These are phyloP conservation scores for Gardenia jasminoides DNA, from an alignment of 257 asterid genomes.

Conservation along the genomic window DNA sequence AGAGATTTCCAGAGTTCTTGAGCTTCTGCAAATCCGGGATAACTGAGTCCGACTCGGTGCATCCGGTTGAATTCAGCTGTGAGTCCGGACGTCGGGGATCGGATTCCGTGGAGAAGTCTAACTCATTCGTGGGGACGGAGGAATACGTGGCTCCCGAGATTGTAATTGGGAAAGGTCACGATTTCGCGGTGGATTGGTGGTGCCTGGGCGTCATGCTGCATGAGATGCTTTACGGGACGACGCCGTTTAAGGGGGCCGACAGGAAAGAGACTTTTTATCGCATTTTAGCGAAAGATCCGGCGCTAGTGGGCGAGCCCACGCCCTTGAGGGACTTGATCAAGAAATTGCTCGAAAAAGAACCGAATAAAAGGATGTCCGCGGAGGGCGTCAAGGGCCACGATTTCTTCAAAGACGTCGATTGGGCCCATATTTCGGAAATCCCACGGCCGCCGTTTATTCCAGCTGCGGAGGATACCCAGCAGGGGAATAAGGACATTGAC, in stretches of 20 bases:
- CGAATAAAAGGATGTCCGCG: constrained; percentile 49
- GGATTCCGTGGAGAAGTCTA: constrained; percentile 55
- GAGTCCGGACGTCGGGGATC: constrained; percentile 37
- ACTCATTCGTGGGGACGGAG: constrained; percentile 96
- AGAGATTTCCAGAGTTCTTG: constrained; percentile 22
- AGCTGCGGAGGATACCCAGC: constrained; percentile 42
- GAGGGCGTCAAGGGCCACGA: constrained; percentile 58
- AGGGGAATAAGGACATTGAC: constrained; percentile 51
- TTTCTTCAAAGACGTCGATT: constrained; percentile 60
- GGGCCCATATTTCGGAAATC: constrained; percentile 63
- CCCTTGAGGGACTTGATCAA: constrained; percentile 77
- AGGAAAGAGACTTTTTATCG: constrained; percentile 74
- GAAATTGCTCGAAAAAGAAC: constrained; percentile 79
- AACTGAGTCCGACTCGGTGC: constrained; percentile 43
- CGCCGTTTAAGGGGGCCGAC: constrained; percentile 77
- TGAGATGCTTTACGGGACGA: constrained; percentile 89
- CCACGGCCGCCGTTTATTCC: constrained; percentile 92
- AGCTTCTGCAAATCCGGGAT: constrained; percentile 44
- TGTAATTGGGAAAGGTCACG: constrained; percentile 79
- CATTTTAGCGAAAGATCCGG: constrained; percentile 45
- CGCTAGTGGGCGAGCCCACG: constrained; percentile 71
- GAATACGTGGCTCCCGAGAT: constrained; percentile 96
- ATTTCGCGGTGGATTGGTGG: constrained; percentile 97
- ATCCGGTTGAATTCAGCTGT: constrained; percentile 31
- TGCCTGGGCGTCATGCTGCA: constrained; percentile 74